Base-by-base conservation (phyloP, 2,329 filamentous ascomycete genomes). In the Fusarium sp. region DNA sequence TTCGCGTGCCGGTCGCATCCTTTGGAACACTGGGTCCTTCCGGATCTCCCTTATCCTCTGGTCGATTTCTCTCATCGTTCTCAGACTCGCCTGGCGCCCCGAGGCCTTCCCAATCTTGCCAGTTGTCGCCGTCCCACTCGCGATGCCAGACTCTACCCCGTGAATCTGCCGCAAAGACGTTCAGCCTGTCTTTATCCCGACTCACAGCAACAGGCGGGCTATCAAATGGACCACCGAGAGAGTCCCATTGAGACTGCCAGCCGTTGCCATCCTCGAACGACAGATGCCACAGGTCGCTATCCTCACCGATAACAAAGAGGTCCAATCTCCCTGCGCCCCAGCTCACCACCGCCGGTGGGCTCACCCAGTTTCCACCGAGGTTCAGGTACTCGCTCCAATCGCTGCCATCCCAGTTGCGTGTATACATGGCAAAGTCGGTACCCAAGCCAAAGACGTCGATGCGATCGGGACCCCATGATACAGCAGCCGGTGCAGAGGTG, bases 221-320 rank as follows among this genome's bases (percentile, higher is more conserved):
- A 17, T 61, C 38, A 2, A 61, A 61, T 8, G 58, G 58, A 15
- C 47, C 56, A 6, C 61, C 63, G 0, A 66, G 50, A 10, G 20
- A 47, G 5, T 40, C 32, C 65, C 59, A 67, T 12, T 30, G 50
- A 6, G 35, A 22, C 35, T 45, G 40, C 81, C 79, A 82, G 14
- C 65, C 71, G 32, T 76, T 74, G 14, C 74, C 74, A 45, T 77
- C 74, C 59, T 70, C 75, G 15, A 78, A 74, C 9, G 58, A 45
- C 15, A 78, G 73, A 63, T 79, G 76, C 14, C 60, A 80, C 70
- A 76, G 76, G 76, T 71, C 79, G 78, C 65, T 78, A 70, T 45
- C 78, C 70, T 38, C 82, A 8, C 78, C 77, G 12, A 79, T 70
- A 6, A 77, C 80, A 54, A 80, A 81, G 12, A 82, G 66, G 33